Evolutionary conservation across 1,284 basidiomycete species (phyloP), one percentile per base, ranked within the genome.

Genomic region (Salmacisia buchloeana): DNA sequence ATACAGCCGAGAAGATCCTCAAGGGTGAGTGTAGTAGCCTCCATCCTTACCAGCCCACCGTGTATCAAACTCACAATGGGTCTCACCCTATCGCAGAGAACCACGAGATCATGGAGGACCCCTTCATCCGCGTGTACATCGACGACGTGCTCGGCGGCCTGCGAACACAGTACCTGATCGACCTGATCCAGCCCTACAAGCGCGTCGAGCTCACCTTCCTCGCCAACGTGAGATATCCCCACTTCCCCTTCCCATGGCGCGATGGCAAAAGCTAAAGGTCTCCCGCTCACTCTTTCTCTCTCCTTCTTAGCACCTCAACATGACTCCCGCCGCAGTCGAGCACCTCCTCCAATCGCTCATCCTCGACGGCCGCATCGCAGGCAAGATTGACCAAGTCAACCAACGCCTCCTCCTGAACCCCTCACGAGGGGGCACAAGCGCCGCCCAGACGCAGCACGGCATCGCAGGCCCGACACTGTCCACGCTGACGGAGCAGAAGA

Each of bases 171-270:
- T 98, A 97, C 80, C 86, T 98, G 66, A 92, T 97, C 70, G 94
- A 97, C 80, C 86, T 97, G 67, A 94, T 98, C 84, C 94, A 93
- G 80, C 93, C 94, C 1, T 98, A 98, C 81, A 94, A 91, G 1
- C 85, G 93, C 36, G 85, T 98, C 54, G 92, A 97, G 79, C 84
- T 97, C 45, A 85, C 87, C 13, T 96, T 93, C 84, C 84, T 97
- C 13, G 92, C 91, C 36, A 90, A 90, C 83, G 92, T 90, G 71
- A 63, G 82, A 12, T 60, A 15, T 2, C 10, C 1, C 6, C 18
- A 27, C 27, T 4, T 58, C 43, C 25, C 21, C 35, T 13, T 62
- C 9, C 27, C 33, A 2, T 4, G 9, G 58, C 9, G 2, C 34
- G 12, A 9, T 21, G 29, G 29, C 31, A 25, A 4, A 21, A 13